phyloP scores from a whole-genome alignment of 345 rosid genomes.

The Garcia nutans region DNA sequence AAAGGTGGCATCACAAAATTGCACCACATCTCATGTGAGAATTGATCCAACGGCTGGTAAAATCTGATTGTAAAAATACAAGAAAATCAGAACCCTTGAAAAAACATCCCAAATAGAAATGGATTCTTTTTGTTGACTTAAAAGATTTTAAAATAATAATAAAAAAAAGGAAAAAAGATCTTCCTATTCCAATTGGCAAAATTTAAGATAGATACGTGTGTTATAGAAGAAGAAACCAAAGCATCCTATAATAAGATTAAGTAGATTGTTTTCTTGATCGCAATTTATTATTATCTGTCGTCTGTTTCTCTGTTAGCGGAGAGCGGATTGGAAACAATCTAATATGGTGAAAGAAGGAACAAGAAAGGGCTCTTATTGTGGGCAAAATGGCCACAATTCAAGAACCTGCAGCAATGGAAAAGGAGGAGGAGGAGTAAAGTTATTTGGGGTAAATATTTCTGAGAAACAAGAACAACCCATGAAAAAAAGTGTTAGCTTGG shows the following conservation, averaged over 20 bases:
- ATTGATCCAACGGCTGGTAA: not conserved
- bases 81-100: not conserved
- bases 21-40: too few species aligned
- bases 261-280: too few species aligned
- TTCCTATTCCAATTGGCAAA: not conserved
- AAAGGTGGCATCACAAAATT: not conserved
- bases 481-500: constrained; percentile 47
- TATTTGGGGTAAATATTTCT: constrained; percentile 57
- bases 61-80: not conserved
- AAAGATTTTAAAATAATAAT: not conserved
- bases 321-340: too few species aligned
- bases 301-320: too few species aligned
- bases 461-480: constrained; percentile 28
- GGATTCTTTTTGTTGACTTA: not conserved
- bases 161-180: not conserved
- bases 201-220: not conserved
- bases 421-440: constrained; percentile 33
- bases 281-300: too few species aligned
- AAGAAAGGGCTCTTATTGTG: constrained; percentile 51
- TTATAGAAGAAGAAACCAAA: not conserved
- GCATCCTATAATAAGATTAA: not conserved
- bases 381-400: constrained; percentile 49
- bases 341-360: constrained; percentile 31
- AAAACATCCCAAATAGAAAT: not conserved
- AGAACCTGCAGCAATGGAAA: constrained; percentile 41